phyloP scores from a whole-genome alignment of 305 asterid genomes.

The Fraxinus angustifolia region DNA sequence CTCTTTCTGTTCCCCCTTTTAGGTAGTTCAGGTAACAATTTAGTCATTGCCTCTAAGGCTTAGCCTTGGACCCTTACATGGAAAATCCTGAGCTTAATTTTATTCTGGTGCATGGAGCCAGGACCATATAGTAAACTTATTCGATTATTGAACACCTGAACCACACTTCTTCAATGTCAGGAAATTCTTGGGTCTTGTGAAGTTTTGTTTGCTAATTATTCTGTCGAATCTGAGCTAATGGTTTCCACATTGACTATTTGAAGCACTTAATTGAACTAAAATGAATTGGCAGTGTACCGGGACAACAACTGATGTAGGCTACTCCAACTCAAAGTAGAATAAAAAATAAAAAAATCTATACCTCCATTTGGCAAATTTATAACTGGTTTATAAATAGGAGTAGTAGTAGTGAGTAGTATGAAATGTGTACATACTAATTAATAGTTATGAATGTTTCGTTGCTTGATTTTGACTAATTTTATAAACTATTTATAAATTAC shows the following conservation, averaged over 20 bases:
- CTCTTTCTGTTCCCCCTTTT: not conserved
- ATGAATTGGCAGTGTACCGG: not conserved
- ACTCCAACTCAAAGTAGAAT: not conserved
- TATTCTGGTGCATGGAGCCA: not conserved
- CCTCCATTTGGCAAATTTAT: not conserved
- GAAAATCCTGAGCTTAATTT: not conserved
- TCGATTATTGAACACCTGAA: not conserved
- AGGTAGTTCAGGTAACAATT: not conserved
- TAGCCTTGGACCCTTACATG: not conserved
- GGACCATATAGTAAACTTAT: not conserved
- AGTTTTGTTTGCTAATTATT: not conserved
- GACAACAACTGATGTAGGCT: not conserved
- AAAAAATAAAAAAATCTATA: too few species aligned
- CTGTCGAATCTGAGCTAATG: not conserved
- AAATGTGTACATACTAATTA: not conserved
- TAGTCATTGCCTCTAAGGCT: not conserved
- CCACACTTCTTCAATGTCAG: not conserved
- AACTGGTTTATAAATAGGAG: not conserved
- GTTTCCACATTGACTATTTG: not conserved
- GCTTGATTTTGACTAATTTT: not conserved
- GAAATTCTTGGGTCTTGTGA: not conserved
- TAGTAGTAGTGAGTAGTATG: not conserved
- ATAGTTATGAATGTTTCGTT: not conserved
- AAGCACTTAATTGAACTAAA: not conserved
- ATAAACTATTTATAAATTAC: not conserved